phyloP scores from a whole-genome alignment of 345 rosid genomes.

The Noccaea caerulescens region DNA sequence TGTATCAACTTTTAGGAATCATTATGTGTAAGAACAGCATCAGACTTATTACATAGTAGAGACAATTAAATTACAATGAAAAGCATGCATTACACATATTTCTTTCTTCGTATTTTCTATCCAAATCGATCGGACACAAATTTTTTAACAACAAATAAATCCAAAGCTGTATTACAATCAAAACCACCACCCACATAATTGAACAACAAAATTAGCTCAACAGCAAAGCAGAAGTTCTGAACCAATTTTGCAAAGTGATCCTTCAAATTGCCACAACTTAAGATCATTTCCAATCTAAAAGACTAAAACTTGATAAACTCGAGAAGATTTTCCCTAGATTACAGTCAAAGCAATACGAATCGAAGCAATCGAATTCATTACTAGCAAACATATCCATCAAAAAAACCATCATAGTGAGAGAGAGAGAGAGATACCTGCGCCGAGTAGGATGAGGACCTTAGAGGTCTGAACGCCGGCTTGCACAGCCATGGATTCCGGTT shows the following conservation, averaged over 20 bases:
- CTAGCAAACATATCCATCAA: background rate
- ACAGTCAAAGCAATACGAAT: conserved; percentile 29
- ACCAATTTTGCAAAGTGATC: background rate
- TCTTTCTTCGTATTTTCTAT: background rate
- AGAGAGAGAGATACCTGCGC: conserved; percentile 64
- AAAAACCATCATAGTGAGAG: background rate
- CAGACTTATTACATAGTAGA: background rate
- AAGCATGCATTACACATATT: conserved; percentile 8
- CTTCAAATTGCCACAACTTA: background rate
- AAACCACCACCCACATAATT: background rate
- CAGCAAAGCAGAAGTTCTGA: conserved; percentile 9
- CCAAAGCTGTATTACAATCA: background rate
- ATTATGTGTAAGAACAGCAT: background rate
- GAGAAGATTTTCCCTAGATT: background rate
- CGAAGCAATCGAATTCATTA: conserved; percentile 10
- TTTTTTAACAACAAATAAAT: background rate
- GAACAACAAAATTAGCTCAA: background rate
- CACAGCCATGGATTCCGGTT: conserved; percentile 65
- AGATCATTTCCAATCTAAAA: background rate
- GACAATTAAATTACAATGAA: background rate
- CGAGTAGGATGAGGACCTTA: conserved; percentile 77
- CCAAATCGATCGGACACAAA: background rate
- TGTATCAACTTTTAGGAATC: conserved; percentile 1
- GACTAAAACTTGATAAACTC: background rate
- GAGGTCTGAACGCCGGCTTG: conserved; percentile 84